A percentile compares a stretch with the other conserved stretches of the same genome.
phyloP scores from a whole-genome alignment of 2,329 filamentous ascomycete species.

The Ophiostoma novo-ulmi region DNA sequence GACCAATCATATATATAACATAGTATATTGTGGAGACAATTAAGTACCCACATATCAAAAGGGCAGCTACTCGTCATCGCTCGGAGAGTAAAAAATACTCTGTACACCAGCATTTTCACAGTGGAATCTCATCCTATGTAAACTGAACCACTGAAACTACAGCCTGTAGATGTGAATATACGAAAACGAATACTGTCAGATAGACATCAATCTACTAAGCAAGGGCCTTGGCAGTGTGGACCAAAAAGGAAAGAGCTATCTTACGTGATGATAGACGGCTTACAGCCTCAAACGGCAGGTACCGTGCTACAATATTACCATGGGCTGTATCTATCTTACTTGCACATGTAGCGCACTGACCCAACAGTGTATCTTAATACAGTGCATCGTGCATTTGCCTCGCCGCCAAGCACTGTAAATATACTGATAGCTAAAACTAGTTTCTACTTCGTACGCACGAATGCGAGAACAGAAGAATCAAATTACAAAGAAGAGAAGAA shows the following conservation, averaged over 20 bases:
- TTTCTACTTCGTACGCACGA: background rate
- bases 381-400: background rate
- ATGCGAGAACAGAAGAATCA: background rate
- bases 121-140: too few species aligned
- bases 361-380: background rate
- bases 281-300: background rate
- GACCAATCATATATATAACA: background rate
- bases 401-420: too few species aligned
- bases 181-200: background rate
- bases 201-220: background rate
- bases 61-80: slow-evolving; percentile 28
- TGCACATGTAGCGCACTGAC: background rate
- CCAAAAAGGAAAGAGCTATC: background rate
- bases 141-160: background rate
- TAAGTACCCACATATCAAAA: slow-evolving; percentile 14
- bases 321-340: too few species aligned
- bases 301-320: background rate
- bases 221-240: slow-evolving; percentile 21
- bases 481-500: background rate
- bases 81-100: background rate
- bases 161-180: background rate
- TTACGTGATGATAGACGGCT: background rate
- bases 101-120: too few species aligned
- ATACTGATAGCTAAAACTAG: background rate
- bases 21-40: background rate